Percentiles rank a stretch among this genome's conserved stretches.
These are phyloP conservation scores for Candida quercuum DNA, from an alignment of 805 yeast genomes.

Conservation along the genomic window DNA sequence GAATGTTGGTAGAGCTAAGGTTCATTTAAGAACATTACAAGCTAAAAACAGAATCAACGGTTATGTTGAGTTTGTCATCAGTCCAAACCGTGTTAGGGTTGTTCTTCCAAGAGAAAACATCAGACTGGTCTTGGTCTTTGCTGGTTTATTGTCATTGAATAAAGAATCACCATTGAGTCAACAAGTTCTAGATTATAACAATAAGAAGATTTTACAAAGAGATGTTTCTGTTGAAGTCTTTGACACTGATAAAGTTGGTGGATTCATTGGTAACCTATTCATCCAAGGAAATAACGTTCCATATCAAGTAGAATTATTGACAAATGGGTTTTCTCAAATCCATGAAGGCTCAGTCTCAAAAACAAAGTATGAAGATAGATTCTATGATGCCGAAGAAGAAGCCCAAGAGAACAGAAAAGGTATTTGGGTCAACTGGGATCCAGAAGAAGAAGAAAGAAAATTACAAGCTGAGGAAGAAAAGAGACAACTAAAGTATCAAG, in stretches of 20 bases:
- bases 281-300: slow-evolving; percentile 47
- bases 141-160: slow-evolving; percentile 53
- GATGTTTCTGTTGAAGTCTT: slow-evolving; percentile 66
- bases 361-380: slow-evolving; percentile 48
- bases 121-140: slow-evolving; percentile 64
- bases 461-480: slow-evolving; percentile 18
- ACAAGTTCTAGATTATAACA: slow-evolving; percentile 49
- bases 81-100: slow-evolving; percentile 65
- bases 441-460: slow-evolving; percentile 32
- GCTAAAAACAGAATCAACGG: slow-evolving; percentile 62
- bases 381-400: slow-evolving; percentile 54
- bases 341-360: slow-evolving; percentile 62
- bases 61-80: slow-evolving; percentile 64
- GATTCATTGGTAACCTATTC: slow-evolving; percentile 69
- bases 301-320: slow-evolving; percentile 51
- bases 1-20: slow-evolving; percentile 61
- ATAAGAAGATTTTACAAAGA: slow-evolving; percentile 58
- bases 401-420: slow-evolving; percentile 57
- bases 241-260: slow-evolving; percentile 72
- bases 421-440: slow-evolving; percentile 60
- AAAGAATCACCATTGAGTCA: slow-evolving; percentile 35
- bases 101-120: slow-evolving; percentile 67
- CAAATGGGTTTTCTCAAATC: slow-evolving; percentile 56
- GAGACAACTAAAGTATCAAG: slow-evolving; percentile 21
- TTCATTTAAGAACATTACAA: slow-evolving; percentile 64